A percentile compares a stretch with the other conserved stretches of the same genome.
phyloP scores from a whole-genome alignment of 148 eudicot genomes.

The Fagopyrum homotropicum region DNA sequence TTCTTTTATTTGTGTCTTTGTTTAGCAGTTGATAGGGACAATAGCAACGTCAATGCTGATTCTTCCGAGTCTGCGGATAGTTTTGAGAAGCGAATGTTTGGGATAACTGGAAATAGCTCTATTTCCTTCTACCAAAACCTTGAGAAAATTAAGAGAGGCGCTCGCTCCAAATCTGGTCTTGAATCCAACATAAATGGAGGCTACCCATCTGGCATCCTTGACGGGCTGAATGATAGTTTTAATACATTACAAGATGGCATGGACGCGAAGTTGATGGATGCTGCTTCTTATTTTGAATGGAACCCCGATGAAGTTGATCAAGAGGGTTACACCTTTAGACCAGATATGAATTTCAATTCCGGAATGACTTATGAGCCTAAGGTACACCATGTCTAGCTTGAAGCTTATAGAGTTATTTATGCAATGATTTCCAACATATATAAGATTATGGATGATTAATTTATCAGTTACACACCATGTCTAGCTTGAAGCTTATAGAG shows the following conservation, averaged over 20 bases:
- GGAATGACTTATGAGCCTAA: slow-evolving; percentile 53
- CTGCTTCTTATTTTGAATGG: slow-evolving; percentile 61
- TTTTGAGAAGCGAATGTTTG: slow-evolving; percentile 47
- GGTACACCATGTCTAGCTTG: slow-evolving; percentile 32
- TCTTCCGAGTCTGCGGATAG: slow-evolving; percentile 46
- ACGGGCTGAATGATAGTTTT: slow-evolving; percentile 42
- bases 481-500: neutral
- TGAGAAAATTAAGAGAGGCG: slow-evolving; percentile 31
- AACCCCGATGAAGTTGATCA: slow-evolving; percentile 34
- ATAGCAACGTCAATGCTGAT: slow-evolving; percentile 22
- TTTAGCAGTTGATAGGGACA: slow-evolving; percentile 22
- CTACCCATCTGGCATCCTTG: slow-evolving; percentile 20
- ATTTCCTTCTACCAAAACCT: slow-evolving; percentile 38
- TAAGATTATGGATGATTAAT: neutral
- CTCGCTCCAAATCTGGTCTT: slow-evolving; percentile 18
- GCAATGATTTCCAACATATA: neutral
- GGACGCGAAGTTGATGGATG: slow-evolving; percentile 59
- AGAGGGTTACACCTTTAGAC: slow-evolving; percentile 60
- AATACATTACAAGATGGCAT: slow-evolving; percentile 54
- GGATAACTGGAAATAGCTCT: slow-evolving; percentile 17
- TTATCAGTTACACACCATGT: slow-evolving; percentile 1
- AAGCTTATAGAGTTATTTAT: neutral
- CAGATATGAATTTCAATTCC: slow-evolving; percentile 40
- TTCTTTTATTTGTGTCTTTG: slow-evolving; percentile 12
- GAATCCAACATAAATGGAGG: slow-evolving; percentile 22